A percentile compares a stretch with the other conserved stretches of the same genome.
phyloP scores from a whole-genome alignment of 192 early-diverging fungal species.

The Borealophlyctis nickersoniae region DNA sequence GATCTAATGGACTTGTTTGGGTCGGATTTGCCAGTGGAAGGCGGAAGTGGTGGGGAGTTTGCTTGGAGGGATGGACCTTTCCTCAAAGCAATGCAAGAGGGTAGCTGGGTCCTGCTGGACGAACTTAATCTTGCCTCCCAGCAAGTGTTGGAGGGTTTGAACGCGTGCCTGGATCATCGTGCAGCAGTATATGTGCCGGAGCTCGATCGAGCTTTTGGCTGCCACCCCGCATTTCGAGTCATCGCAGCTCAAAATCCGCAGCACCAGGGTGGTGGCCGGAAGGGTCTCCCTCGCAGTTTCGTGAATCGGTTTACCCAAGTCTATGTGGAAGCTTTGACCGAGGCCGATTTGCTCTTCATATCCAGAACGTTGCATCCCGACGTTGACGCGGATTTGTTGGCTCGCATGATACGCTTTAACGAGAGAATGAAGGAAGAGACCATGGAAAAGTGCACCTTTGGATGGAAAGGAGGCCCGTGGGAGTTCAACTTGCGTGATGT shows the following conservation, averaged over 20 bases:
- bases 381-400: constrained; percentile 15
- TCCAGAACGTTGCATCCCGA: constrained; percentile 48
- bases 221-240: constrained; percentile 79
- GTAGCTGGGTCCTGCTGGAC: constrained; percentile 96
- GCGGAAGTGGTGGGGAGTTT: constrained; percentile 80
- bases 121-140: constrained; percentile 98
- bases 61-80: constrained; percentile 98
- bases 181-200: constrained; percentile 94
- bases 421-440: constrained; percentile 79
- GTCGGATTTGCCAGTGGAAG: constrained; percentile 93
- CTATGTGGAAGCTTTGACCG: constrained; percentile 78
- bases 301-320: constrained; percentile 96
- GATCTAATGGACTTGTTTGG: constrained; percentile 99
- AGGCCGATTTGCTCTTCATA: constrained; percentile 79
- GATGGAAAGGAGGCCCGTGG: constrained; percentile 83
- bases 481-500: constrained; percentile 99
- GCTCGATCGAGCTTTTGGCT: constrained; percentile 81
- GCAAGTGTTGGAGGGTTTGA: constrained; percentile 96
- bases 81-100: constrained; percentile 89
- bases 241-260: constrained; percentile 98
- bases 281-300: constrained; percentile 96
- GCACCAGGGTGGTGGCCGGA: constrained; percentile 94
- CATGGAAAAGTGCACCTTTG: constrained; percentile 74
- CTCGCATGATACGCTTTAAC: constrained; percentile 79
- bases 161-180: constrained; percentile 97